These are phyloP conservation scores for Calocybe gangraenosa DNA, from an alignment of 768 basidiomycete genomes.

Conservation along the genomic window DNA sequence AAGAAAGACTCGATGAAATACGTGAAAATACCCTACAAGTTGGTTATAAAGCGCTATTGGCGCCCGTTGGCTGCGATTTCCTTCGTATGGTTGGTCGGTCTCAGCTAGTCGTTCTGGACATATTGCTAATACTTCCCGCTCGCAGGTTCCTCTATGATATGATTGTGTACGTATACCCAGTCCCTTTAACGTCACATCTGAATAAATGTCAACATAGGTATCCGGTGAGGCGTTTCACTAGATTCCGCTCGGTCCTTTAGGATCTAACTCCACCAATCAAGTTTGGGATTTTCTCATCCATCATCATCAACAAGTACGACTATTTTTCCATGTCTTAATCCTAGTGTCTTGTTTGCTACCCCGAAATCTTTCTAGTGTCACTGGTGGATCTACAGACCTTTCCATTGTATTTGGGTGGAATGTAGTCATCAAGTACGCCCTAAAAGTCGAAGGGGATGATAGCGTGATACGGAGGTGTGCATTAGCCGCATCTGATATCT, in stretches of 20 bases:
- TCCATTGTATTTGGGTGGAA: constrained; percentile 76
- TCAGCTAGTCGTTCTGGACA: too few species aligned
- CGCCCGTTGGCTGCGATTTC: constrained; percentile 65
- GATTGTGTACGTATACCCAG: constrained; percentile 53
- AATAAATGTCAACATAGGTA: constrained; percentile 44
- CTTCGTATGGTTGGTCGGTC: constrained; percentile 55
- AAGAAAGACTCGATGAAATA: constrained; percentile 77
- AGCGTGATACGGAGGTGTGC: constrained; percentile 72
- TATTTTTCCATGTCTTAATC: not conserved
- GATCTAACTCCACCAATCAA: too few species aligned
- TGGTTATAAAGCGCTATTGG: constrained; percentile 81
- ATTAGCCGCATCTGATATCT: constrained; percentile 71
- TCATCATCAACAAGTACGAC: constrained; percentile 59
- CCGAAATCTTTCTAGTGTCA: constrained; percentile 39
- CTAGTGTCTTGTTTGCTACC: not conserved
- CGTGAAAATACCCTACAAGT: constrained; percentile 64
- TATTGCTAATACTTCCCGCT: too few species aligned
- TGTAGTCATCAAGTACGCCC: constrained; percentile 71
- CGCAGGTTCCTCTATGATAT: constrained; percentile 74
- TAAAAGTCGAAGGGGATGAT: constrained; percentile 37
- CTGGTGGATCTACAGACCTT: constrained; percentile 48
- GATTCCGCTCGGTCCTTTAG: too few species aligned
- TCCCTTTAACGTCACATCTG: too few species aligned
- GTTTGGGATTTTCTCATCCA: constrained; percentile 80
- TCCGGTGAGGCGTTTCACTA: constrained; percentile 54